Conservation (phyloP, 2,329 filamentous ascomycete species). For the Fusarium sp. region DNA sequence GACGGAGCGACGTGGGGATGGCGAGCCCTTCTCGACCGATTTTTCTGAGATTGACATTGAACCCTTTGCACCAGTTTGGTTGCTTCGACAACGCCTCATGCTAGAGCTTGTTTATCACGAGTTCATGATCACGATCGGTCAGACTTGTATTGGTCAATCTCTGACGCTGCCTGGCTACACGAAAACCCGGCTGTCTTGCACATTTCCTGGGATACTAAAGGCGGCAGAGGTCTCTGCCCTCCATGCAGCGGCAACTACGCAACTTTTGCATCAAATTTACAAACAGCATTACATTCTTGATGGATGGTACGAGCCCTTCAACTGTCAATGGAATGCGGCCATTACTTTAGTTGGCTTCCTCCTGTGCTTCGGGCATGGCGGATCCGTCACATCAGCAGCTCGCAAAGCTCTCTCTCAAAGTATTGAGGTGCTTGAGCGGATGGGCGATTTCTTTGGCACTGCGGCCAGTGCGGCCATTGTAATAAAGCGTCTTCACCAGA, state of each 20-base stretch:
- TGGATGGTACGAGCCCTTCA: conserved; percentile 2
- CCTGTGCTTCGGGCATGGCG: fast-evolving
- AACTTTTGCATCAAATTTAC: background rate
- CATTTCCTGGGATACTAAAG: background rate
- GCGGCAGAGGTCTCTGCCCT: background rate
- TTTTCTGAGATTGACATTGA: background rate
- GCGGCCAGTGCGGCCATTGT: background rate
- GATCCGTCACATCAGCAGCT: fast-evolving
- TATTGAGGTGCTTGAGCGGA: background rate
- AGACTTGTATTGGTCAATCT: background rate
- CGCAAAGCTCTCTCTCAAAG: background rate
- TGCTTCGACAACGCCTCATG: background rate
- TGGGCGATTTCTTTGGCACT: background rate
- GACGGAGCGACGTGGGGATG: background rate
- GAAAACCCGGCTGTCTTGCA: fast-evolving
- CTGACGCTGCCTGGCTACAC: background rate
- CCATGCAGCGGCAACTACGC: background rate
- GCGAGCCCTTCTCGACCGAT: background rate
- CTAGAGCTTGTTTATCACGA: background rate
- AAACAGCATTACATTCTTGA: background rate
- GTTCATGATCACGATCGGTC: background rate
- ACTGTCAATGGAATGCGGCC: background rate
- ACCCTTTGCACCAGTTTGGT: background rate
- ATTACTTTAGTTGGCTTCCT: background rate
- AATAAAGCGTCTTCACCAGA: background rate